phyloP scores from a whole-genome alignment of 192 early-diverging fungal species.

The Hyaloraphidium curvatum region DNA sequence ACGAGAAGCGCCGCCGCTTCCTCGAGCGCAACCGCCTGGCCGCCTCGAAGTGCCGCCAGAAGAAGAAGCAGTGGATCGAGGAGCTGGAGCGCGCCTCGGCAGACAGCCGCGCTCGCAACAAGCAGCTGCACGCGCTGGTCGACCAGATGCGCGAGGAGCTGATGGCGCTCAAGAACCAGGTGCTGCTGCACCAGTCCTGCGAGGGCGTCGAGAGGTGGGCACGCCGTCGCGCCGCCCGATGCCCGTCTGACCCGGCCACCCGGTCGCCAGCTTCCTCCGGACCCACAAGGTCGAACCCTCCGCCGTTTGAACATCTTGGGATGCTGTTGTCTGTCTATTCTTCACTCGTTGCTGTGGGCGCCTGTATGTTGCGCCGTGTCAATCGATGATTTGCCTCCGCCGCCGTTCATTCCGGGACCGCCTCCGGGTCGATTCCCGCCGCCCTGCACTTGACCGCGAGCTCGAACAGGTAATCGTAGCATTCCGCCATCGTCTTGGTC shows the following conservation, averaged over 20 bases:
- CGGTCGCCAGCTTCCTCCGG: neutral
- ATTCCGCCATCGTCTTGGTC: constrained; percentile 93
- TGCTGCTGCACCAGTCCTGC: neutral
- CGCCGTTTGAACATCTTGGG: too few relatives aligned
- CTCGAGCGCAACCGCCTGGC: constrained; percentile 4
- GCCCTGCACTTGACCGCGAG: constrained; percentile 83
- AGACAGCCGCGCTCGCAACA: neutral
- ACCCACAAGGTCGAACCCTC: neutral
- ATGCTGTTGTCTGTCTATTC: too few relatives aligned
- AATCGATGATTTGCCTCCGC: neutral
- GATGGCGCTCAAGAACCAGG: neutral
- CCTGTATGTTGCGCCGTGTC: neutral
- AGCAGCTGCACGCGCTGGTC: neutral
- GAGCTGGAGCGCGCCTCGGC: neutral
- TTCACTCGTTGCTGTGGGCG: neutral
- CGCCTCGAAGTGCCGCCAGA: constrained; percentile 1
- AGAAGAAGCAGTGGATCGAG: neutral
- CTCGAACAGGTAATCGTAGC: constrained; percentile 97
- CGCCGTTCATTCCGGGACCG: constrained; percentile 12
- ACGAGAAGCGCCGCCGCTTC: neutral
- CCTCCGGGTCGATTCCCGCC: constrained; percentile 57
- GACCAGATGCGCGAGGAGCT: neutral
- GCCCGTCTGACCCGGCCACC: neutral
- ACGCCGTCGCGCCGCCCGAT: neutral
- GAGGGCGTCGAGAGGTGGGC: neutral